These are phyloP conservation scores for Suhomyces chickasaworum DNA, from an alignment of 1,139 yeast species.

Conservation along the genomic window DNA sequence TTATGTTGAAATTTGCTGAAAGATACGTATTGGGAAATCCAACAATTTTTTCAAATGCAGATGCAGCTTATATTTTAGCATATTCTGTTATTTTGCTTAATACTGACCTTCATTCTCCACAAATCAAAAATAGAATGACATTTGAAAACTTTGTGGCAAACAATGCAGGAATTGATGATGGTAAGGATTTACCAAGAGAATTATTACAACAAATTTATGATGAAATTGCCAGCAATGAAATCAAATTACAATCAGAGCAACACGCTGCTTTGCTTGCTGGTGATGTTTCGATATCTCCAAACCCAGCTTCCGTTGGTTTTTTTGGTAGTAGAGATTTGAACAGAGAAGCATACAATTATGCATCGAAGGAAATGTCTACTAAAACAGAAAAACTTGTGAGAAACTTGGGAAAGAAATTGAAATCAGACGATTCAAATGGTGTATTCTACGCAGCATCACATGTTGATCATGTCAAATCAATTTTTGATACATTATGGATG, in stretches of 20 bases:
- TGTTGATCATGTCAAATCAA: conserved; percentile 87
- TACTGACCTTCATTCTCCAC: conserved; percentile 91
- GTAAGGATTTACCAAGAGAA: conserved; percentile 77
- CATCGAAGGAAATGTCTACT: conserved; percentile 86
- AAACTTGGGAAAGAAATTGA: conserved; percentile 55
- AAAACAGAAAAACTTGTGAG: conserved; percentile 88
- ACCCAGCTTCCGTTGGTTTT: conserved; percentile 53
- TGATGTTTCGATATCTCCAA: conserved; percentile 42
- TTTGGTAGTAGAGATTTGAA: conserved; percentile 76
- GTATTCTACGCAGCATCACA: conserved; percentile 62
- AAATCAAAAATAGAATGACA: conserved; percentile 83
- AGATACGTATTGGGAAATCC: conserved; percentile 89
- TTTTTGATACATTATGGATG: conserved; percentile 97
- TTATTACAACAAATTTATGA: conserved; percentile 66
- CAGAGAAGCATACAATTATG: conserved; percentile 87
- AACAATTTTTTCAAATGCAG: conserved; percentile 82
- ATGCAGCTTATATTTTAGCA: conserved; percentile 88
- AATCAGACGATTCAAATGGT: conserved; percentile 32
- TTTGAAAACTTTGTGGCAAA: conserved; percentile 81
- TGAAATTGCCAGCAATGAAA: conserved; percentile 82
- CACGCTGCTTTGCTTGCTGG: conserved; percentile 86
- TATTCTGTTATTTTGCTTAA: conserved; percentile 92
- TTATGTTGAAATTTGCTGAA: conserved; percentile 95
- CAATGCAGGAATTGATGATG: conserved; percentile 93
- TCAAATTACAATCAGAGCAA: conserved; percentile 89